Percentiles rank a stretch among this genome's conserved stretches.
phyloP scores from a whole-genome alignment of 2,329 filamentous ascomycete genomes.

The Apiospora hydei region DNA sequence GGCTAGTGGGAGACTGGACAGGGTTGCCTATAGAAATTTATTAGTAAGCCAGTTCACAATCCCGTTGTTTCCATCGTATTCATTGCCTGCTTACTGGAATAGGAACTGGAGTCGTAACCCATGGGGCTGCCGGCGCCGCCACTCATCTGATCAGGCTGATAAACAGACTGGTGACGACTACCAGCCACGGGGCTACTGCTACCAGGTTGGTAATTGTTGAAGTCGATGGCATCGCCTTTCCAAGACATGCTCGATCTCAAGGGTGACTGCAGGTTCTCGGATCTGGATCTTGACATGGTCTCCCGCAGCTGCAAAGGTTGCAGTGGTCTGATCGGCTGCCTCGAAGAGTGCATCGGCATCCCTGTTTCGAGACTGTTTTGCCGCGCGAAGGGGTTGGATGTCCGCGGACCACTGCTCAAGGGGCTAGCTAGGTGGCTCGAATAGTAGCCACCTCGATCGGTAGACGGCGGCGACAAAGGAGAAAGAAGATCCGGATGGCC shows the following conservation, averaged over 20 bases:
- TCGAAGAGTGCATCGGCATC: constrained; percentile 54
- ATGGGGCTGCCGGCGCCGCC: constrained; percentile 48
- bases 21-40: constrained; percentile 48
- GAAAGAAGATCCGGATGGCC: constrained; percentile 63
- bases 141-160: constrained; percentile 57
- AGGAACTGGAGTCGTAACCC: constrained; percentile 59
- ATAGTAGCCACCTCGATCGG: constrained; percentile 61
- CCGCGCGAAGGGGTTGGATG: constrained; percentile 60
- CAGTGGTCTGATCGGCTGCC: constrained; percentile 56
- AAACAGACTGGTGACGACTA: constrained; percentile 57
- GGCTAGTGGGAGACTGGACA: constrained; percentile 55
- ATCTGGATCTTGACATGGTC: constrained; percentile 62
- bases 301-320: constrained; percentile 67
- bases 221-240: constrained; percentile 68
- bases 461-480: constrained; percentile 61
- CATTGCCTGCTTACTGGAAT: constrained; percentile 53
- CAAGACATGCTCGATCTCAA: constrained; percentile 68
- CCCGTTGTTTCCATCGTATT: not conserved
- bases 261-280: constrained; percentile 65
- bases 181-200: constrained; percentile 55
- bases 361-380: constrained; percentile 54
- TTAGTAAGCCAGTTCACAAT: constrained; percentile 26
- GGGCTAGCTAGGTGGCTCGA: constrained; percentile 55
- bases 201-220: constrained; percentile 55
- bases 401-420: constrained; percentile 55